These are phyloP conservation scores for Malbranchea cinnamomea DNA, from an alignment of 2,329 filamentous ascomycete genomes.

Conservation along the genomic window DNA sequence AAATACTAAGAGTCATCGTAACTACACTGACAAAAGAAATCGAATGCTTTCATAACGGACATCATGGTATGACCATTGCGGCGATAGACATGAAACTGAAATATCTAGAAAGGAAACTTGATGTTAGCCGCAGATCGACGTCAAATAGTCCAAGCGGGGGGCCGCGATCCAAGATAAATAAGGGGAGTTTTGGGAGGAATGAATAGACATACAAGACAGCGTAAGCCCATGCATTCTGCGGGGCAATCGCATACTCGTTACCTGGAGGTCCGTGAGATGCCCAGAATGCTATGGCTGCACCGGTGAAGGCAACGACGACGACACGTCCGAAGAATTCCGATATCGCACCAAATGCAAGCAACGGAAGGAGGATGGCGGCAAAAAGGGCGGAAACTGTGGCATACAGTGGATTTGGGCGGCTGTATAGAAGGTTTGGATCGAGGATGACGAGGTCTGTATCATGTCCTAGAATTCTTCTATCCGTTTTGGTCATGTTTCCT, in stretches of 20 bases:
- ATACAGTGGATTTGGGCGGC: slow-evolving; percentile 15
- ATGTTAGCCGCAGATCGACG: slow-evolving; percentile 1
- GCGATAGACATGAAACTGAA: slow-evolving; percentile 26
- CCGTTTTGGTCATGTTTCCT: slow-evolving; percentile 34
- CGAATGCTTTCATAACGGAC: background rate
- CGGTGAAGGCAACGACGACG: slow-evolving; percentile 40
- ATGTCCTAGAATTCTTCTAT: slow-evolving; percentile 39
- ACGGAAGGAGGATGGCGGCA: slow-evolving; percentile 39
- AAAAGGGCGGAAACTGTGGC: slow-evolving; percentile 33
- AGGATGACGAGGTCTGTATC: slow-evolving; percentile 31
- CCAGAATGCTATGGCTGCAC: slow-evolving; percentile 29
- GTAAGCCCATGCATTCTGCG: slow-evolving; percentile 26
- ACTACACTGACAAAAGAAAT: slow-evolving; percentile 4
- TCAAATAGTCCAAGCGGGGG: background rate
- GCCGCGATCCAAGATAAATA: background rate
- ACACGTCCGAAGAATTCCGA: slow-evolving; percentile 43
- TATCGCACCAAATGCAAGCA: slow-evolving; percentile 44
- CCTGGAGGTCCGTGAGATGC: slow-evolving; percentile 23
- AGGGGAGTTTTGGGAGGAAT: background rate
- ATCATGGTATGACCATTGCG: slow-evolving; percentile 24
- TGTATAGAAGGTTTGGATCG: slow-evolving; percentile 9
- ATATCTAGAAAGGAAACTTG: slow-evolving; percentile 15
- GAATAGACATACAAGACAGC: slow-evolving; percentile 20
- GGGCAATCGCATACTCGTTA: slow-evolving; percentile 21
- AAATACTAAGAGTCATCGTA: no score